These are phyloP conservation scores for Colletotrichum lindemuthianum DNA, from an alignment of 2,329 filamentous ascomycete genomes.

Conservation along the genomic window DNA sequence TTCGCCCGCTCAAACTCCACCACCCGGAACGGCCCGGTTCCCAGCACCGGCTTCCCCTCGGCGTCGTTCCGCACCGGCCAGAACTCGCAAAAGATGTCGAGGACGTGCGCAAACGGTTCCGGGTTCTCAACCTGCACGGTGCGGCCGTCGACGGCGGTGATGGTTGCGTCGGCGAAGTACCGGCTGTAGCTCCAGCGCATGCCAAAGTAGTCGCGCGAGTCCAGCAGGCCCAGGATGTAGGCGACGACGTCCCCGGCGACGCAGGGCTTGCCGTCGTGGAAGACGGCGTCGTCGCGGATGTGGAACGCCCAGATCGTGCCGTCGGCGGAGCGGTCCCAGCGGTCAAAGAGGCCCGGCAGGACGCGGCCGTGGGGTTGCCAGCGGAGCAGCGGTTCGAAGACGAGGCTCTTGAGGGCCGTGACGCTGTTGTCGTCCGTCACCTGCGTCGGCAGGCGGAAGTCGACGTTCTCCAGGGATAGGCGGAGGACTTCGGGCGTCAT, in stretches of 20 bases:
- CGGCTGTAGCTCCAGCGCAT: slow-evolving; percentile 31
- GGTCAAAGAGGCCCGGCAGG: slow-evolving; percentile 10
- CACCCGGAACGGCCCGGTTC: slow-evolving; percentile 17
- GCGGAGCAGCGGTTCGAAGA: slow-evolving; percentile 26
- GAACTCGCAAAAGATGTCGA: slow-evolving; percentile 24
- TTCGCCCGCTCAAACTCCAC: slow-evolving; percentile 12
- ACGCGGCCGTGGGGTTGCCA: slow-evolving; percentile 13
- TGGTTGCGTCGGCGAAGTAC: neutral
- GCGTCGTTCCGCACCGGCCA: slow-evolving; percentile 4
- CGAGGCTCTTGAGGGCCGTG: slow-evolving; percentile 22
- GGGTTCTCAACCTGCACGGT: neutral
- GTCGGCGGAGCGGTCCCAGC: slow-evolving; percentile 18
- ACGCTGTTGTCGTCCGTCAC: slow-evolving; percentile 25
- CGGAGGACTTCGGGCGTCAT: slow-evolving; percentile 24
- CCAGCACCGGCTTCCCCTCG: slow-evolving; percentile 16
- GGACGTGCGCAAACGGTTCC: slow-evolving; percentile 11
- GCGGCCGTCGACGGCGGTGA: neutral
- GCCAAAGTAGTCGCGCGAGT: slow-evolving; percentile 27
- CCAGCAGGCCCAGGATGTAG: slow-evolving; percentile 14
- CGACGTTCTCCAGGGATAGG: slow-evolving; percentile 22
- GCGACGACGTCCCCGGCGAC: neutral
- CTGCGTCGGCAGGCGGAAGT: slow-evolving; percentile 27
- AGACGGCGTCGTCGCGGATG: slow-evolving; percentile 18
- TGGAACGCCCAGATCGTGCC: slow-evolving; percentile 10
- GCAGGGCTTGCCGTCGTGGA: slow-evolving; percentile 15